Percentiles rank a stretch among this genome's conserved stretches.
These are phyloP conservation scores for Penicillium decumbens DNA, from an alignment of 2,329 filamentous ascomycete genomes.

Conservation along the genomic window DNA sequence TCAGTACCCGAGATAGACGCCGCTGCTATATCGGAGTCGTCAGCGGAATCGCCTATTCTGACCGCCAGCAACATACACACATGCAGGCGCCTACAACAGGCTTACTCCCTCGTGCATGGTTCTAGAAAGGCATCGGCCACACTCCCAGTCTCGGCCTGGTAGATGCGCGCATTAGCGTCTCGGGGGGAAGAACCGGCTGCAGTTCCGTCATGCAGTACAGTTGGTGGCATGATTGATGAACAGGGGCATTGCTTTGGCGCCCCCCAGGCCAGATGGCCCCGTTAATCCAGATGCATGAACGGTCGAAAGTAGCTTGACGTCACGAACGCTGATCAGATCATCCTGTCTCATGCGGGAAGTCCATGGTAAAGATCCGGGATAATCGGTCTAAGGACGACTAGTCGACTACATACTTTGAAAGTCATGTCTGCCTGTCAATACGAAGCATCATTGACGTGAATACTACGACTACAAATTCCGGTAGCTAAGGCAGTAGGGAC, in stretches of 20 bases:
- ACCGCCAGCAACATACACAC: slow-evolving; percentile 9
- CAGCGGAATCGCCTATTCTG: slow-evolving; percentile 2
- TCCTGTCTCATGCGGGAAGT: not conserved
- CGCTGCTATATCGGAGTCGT: not conserved
- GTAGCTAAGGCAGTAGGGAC: not conserved
- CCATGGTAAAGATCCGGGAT: not conserved
- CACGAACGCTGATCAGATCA: slow-evolving; percentile 5
- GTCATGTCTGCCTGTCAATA: not conserved
- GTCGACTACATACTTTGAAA: not conserved
- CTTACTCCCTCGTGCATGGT: slow-evolving; percentile 9
- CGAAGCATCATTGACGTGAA: not conserved
- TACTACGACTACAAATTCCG: not conserved
- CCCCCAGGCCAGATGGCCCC: slow-evolving; percentile 8
- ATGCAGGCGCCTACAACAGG: slow-evolving; percentile 1
- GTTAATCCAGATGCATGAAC: slow-evolving; percentile 20
- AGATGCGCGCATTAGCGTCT: slow-evolving; percentile 30
- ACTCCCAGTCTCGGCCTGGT: slow-evolving; percentile 10
- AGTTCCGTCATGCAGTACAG: slow-evolving; percentile 22
- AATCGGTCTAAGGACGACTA: too few species aligned
- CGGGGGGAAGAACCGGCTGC: slow-evolving; percentile 33
- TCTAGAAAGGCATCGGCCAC: slow-evolving; percentile 20
- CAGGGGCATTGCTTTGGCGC: slow-evolving; percentile 9
- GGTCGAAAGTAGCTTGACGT: slow-evolving; percentile 15
- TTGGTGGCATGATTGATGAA: slow-evolving; percentile 9
- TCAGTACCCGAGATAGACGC: not conserved